These are phyloP conservation scores for Baorangia bicolor DNA, from an alignment of 768 basidiomycete species.

Conservation along the genomic window DNA sequence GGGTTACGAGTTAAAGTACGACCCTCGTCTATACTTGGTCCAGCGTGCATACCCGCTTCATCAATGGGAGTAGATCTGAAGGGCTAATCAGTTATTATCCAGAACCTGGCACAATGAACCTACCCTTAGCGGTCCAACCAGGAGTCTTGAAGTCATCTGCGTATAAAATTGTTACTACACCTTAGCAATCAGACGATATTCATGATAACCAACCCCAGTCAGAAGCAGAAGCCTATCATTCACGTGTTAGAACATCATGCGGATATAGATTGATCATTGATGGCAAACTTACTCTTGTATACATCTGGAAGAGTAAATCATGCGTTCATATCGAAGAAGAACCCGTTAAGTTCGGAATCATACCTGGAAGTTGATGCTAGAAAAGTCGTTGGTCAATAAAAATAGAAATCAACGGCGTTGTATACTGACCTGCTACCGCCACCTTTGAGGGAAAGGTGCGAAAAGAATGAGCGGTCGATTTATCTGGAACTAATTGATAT, in stretches of 20 bases:
- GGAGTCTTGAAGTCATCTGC: slow-evolving; percentile 71
- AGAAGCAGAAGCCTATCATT: slow-evolving; percentile 58
- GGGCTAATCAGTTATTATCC: background rate
- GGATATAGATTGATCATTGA: background rate
- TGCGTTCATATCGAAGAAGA: background rate
- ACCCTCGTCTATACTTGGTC: background rate
- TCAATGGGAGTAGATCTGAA: slow-evolving; percentile 65
- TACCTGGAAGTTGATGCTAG: slow-evolving; percentile 68
- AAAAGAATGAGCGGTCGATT: background rate
- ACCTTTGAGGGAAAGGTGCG: slow-evolving; percentile 28
- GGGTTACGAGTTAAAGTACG: background rate
- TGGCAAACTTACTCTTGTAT: slow-evolving; percentile 48
- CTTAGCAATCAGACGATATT: background rate
- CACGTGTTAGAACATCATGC: background rate
- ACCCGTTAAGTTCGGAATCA: background rate
- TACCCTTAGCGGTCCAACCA: slow-evolving; percentile 67
- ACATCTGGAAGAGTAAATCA: slow-evolving; percentile 44
- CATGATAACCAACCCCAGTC: slow-evolving; percentile 56
- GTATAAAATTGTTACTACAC: background rate
- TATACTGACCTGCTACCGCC: slow-evolving; percentile 52
- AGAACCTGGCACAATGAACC: slow-evolving; percentile 2
- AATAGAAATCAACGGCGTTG: background rate
- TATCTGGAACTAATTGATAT: background rate
- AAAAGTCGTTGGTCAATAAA: slow-evolving; percentile 1
- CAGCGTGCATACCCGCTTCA: slow-evolving; percentile 52